Evolutionary conservation across 2,329 filamentous ascomycete genomes (phyloP).

Genomic region (Didymella arachidicola): DNA sequence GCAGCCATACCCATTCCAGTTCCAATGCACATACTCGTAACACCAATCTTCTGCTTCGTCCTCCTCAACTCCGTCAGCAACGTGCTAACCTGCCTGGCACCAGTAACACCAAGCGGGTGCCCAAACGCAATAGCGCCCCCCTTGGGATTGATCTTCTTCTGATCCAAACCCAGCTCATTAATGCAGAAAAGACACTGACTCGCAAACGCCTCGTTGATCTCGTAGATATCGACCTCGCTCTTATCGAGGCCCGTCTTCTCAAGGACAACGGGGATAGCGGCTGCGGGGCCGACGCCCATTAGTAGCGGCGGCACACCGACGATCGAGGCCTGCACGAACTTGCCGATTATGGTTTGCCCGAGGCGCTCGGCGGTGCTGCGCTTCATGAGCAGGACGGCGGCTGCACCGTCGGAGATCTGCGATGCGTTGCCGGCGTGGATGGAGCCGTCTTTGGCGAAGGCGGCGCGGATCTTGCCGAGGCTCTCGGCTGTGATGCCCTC

Average conservation of each 20-base stretch:
- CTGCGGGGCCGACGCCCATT: slow-evolving; percentile 96
- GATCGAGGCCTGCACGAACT: slow-evolving; percentile 84
- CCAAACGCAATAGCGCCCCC: slow-evolving; percentile 96
- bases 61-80: slow-evolving; percentile 88
- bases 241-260: slow-evolving; percentile 84
- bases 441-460: slow-evolving; percentile 88
- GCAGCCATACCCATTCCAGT: slow-evolving; percentile 98
- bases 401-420: slow-evolving; percentile 92
- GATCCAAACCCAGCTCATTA: slow-evolving; percentile 82
- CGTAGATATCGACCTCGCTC: slow-evolving; percentile 91
- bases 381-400: slow-evolving; percentile 94
- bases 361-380: slow-evolving; percentile 88
- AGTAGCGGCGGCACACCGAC: slow-evolving; percentile 91
- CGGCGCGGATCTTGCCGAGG: slow-evolving; percentile 87
- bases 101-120: slow-evolving; percentile 93
- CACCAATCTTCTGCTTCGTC: slow-evolving; percentile 82
- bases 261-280: slow-evolving; percentile 91
- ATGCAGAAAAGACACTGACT: slow-evolving; percentile 94
- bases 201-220: slow-evolving; percentile 99
- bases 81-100: slow-evolving; percentile 91
- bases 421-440: slow-evolving; percentile 97
- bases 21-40: slow-evolving; percentile 95
- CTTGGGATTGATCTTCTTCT: slow-evolving; percentile 95
- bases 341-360: slow-evolving; percentile 88
- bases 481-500: slow-evolving; percentile 85